Base-by-base conservation (phyloP, 441 rosid genomes). In the Flueggea neowawraea region DNA sequence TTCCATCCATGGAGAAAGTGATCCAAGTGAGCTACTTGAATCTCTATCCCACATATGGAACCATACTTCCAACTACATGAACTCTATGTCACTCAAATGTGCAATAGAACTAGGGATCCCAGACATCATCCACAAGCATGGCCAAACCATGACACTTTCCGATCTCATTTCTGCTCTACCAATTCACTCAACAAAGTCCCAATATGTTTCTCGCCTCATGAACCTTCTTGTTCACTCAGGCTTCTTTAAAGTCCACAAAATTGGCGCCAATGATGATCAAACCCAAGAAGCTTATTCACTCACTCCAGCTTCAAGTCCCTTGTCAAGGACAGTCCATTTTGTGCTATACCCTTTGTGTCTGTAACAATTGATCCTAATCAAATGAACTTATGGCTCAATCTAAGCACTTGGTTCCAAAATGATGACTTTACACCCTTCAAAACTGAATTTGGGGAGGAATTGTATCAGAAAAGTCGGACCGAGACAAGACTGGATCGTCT, bases 331-430 rank as follows among this genome's bases (percentile, higher is more conserved):
- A 14, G 55, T 9, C 74, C 76, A 11, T 31, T 52, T 6, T 56
- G 64, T 4, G 51, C 14, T 0, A 10, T 5, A 6, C 70, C 80
- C 0, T 48, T 60, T 13, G 31, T 66, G 12, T 32, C 44, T 0
- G 31, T 52, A 9, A 47, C 57, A 62, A 62, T 72, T 0, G 70
- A 76, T 32, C 77, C 80, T 5, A 17, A 48, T 10, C 39, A 28
- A 1, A 31, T 22, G 28, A 22, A 57, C 12, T 58, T 63, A 0
- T 73, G 66, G 66, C 55, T 55, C 0, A 9, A 10, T 22, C 4
- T 76, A n/a, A 60, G 67, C 50, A 33, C 22, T 6, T 76, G 80
- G 80, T 69, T 69, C 47, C 62, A 16, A 12, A 61, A 48, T 12
- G 65, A 44, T 4, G 64, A 62, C 7, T 15, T 45, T 0, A 65